Conservation (phyloP, 257 asterid genomes). For the Solanum dulcamara region DNA sequence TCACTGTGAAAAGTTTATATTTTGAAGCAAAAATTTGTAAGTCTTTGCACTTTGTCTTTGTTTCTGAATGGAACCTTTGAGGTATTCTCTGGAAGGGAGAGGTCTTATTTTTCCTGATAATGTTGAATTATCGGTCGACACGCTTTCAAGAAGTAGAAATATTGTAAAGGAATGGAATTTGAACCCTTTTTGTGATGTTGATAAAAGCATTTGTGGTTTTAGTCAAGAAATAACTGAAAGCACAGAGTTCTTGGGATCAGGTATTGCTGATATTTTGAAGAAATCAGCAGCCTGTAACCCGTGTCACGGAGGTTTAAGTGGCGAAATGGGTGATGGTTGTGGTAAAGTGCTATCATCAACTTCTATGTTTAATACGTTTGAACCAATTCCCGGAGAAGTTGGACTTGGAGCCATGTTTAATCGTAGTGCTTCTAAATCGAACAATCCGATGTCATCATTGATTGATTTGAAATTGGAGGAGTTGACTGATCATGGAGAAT, state of each 20-base stretch:
- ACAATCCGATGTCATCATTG: not conserved
- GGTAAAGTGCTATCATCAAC: not conserved
- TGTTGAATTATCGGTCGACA: constrained; percentile 6
- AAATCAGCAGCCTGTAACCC: constrained; percentile 2
- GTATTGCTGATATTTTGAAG: constrained; percentile 4
- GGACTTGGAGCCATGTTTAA: constrained; percentile 5
- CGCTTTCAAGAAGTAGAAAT: constrained; percentile 4
- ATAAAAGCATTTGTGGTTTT: not conserved
- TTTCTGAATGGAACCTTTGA: constrained; percentile 17
- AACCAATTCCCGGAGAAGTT: not conserved
- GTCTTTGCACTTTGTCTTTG: not conserved
- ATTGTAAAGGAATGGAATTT: constrained; percentile 1
- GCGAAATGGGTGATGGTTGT: not conserved
- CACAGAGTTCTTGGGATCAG: not conserved
- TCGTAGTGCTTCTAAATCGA: not conserved
- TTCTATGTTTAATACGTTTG: not conserved
- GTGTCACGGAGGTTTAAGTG: not conserved
- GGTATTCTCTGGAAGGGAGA: constrained; percentile 12
- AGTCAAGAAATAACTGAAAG: constrained; percentile 7
- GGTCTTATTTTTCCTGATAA: constrained; percentile 9
- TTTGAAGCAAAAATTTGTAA: not conserved
- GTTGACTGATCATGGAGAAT: constrained; percentile 3
- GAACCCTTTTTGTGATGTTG: constrained; percentile 4
- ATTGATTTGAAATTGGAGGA: constrained; percentile 2
- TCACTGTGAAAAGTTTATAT: not conserved